Percentiles rank a stretch among this genome's conserved stretches.
These are phyloP conservation scores for Colletotrichum sp. DNA, from an alignment of 2,329 filamentous ascomycete species.

Conservation along the genomic window DNA sequence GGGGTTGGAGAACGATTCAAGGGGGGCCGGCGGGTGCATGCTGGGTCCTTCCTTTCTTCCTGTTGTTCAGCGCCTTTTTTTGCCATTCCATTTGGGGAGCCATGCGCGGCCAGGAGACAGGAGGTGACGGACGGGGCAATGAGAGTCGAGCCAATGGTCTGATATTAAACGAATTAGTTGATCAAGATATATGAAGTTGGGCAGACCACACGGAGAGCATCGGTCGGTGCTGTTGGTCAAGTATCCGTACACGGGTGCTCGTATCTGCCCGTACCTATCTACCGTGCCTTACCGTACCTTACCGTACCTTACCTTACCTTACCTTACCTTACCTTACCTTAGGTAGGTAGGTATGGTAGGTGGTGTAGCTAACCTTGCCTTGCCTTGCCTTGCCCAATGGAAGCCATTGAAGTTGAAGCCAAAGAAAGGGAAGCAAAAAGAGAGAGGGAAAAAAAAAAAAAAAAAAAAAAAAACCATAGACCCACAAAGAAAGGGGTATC, in stretches of 20 bases:
- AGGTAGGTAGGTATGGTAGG: no score
- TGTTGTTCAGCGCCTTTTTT: neutral
- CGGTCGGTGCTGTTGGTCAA: neutral
- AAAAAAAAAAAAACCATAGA: no score
- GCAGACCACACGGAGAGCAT: neutral
- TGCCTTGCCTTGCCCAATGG: neutral
- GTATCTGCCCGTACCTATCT: neutral
- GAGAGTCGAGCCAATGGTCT: neutral
- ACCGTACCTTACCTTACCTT: neutral
- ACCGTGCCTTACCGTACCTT: neutral
- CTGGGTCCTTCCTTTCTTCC: neutral
- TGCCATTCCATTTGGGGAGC: neutral
- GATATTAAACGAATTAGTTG: neutral
- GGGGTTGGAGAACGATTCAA: neutral
- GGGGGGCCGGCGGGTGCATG: conserved; percentile 1
- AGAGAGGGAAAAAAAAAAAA: neutral
- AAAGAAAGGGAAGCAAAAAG: neutral
- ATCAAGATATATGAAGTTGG: neutral
- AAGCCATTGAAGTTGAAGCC: neutral
- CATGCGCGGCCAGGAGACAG: neutral
- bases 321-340: no score
- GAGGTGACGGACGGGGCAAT: neutral
- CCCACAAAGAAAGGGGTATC: no score
- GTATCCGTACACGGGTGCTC: neutral
- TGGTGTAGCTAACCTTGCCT: no score